These are phyloP conservation scores for Macrophomina tecta DNA, from an alignment of 2,329 filamentous ascomycete species.

Conservation along the genomic window DNA sequence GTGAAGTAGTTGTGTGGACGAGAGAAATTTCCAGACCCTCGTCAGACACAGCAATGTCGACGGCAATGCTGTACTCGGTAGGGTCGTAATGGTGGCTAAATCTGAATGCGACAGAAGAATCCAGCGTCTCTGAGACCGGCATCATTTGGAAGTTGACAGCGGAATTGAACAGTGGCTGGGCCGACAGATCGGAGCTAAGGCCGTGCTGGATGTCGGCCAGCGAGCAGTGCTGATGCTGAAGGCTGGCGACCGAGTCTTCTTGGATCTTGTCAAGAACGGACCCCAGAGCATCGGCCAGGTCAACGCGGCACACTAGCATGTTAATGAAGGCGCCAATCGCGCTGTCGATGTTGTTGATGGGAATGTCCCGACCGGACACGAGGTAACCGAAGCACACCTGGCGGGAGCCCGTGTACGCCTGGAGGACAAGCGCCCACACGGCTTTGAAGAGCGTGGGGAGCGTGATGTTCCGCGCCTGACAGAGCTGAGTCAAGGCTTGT, in stretches of 20 bases:
- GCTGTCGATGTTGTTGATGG: constrained; percentile 42
- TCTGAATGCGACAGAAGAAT: constrained; percentile 34
- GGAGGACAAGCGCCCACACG: constrained; percentile 41
- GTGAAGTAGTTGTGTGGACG: constrained; percentile 26
- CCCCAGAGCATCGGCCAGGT: constrained; percentile 37
- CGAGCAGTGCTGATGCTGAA: constrained; percentile 37
- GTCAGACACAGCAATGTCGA: constrained; percentile 36
- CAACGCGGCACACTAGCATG: constrained; percentile 46
- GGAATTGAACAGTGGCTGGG: constrained; percentile 59
- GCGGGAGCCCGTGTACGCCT: constrained; percentile 36
- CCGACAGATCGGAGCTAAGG: constrained; percentile 52
- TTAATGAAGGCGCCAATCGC: constrained; percentile 47
- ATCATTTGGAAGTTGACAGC: constrained; percentile 51
- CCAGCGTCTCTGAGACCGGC: constrained; percentile 56
- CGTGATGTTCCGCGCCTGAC: constrained; percentile 53
- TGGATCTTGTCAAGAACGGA: constrained; percentile 32
- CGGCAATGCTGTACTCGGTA: constrained; percentile 27
- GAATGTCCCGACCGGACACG: constrained; percentile 43
- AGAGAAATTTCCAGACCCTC: constrained; percentile 28
- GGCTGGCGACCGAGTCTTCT: neutral
- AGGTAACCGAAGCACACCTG: constrained; percentile 46
- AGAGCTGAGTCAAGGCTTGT: constrained; percentile 38
- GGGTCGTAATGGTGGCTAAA: constrained; percentile 16
- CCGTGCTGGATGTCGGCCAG: constrained; percentile 38
- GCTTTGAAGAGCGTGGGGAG: constrained; percentile 54